Base-by-base conservation (phyloP, 164 flowering plant genomes). In the Stephania cephalantha region DNA sequence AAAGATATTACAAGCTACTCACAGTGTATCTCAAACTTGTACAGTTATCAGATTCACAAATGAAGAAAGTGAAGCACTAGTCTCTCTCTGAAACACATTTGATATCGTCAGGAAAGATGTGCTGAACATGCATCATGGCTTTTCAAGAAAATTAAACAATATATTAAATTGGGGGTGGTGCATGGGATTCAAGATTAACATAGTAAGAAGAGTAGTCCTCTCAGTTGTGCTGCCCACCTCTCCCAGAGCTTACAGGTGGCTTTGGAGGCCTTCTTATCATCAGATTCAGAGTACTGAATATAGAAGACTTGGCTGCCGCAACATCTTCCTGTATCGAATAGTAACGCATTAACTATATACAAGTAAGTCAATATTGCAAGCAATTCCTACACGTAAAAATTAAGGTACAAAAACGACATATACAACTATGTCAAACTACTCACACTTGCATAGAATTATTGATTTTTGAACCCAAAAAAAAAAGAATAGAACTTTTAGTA, bases 151-250 rank as follows among this genome's bases (percentile, higher is more conserved):
- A 35, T 35, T 35, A 35, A 35, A 35, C 42, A 35, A 35, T n/a
- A n/a, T n/a, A n/a, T 25, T 25, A 25, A 25, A 35, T 35, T 35
- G 42, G 1, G 1, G 42, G 3, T 35, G 42, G 42, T 35, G 25
- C 25, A 25, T 25, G 42, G 42, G 42, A 35, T 35, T 35, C 42
- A 35, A 35, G 42, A 35, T 35, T 35, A 35, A 35, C 42, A 35
- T 35, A 35, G 42, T 35, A 35, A 35, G 42, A 35, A 35, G 42
- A 35, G 42, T 35, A 35, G 42, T 35, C 42, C 42, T 35, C 42
- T 35, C 64, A 55, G 72, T 82, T 78, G 73, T 61, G 76, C 63
- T 83, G 85, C 11, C 79, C 82, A 53, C 78, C 82, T 65, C 72
- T 8, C 31, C 86, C 86, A 35, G 80, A 73, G 53, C 73, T 50